These are phyloP conservation scores for Fusarium sp. DNA, from an alignment of 2,329 filamentous ascomycete species.

Conservation along the genomic window DNA sequence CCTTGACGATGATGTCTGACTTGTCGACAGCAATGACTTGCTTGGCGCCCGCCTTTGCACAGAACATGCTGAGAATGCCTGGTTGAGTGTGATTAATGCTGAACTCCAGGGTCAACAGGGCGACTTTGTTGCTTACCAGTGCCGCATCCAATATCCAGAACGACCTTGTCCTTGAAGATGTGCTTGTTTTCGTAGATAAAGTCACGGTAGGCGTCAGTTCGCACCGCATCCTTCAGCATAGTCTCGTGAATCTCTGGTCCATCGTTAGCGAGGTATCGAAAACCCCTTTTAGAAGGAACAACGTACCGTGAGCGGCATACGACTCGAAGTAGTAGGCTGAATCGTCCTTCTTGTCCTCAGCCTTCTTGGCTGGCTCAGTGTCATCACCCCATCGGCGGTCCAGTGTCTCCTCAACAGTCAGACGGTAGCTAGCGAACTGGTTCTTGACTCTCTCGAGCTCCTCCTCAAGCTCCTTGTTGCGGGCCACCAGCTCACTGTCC, in stretches of 20 bases:
- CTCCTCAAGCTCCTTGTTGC: constrained; percentile 65
- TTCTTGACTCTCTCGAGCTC: constrained; percentile 65
- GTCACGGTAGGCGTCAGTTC: constrained; percentile 91
- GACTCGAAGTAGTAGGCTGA: constrained; percentile 66
- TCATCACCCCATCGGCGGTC: constrained; percentile 70
- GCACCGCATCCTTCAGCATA: constrained; percentile 90
- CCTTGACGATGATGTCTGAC: constrained; percentile 86
- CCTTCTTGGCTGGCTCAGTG: constrained; percentile 51
- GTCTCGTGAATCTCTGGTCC: constrained; percentile 83
- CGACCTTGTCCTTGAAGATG: constrained; percentile 82
- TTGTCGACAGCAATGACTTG: constrained; percentile 92
- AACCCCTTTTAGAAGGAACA: not conserved
- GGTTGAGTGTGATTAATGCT: not conserved
- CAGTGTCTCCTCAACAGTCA: constrained; percentile 70
- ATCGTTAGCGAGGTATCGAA: constrained; percentile 5
- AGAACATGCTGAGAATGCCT: constrained; percentile 94
- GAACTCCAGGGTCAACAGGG: constrained; percentile 6
- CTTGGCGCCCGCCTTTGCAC: constrained; percentile 85
- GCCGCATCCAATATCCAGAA: constrained; percentile 90
- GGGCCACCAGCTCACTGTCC: constrained; percentile 50
- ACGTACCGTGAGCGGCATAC: constrained; percentile 66
- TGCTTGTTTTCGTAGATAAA: constrained; percentile 94
- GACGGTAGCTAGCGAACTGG: constrained; percentile 71
- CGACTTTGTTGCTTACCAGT: constrained; percentile 57
- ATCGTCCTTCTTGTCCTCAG: constrained; percentile 44